Conservation (phyloP, 2,329 filamentous ascomycete species). For the Massarina eburnea region DNA sequence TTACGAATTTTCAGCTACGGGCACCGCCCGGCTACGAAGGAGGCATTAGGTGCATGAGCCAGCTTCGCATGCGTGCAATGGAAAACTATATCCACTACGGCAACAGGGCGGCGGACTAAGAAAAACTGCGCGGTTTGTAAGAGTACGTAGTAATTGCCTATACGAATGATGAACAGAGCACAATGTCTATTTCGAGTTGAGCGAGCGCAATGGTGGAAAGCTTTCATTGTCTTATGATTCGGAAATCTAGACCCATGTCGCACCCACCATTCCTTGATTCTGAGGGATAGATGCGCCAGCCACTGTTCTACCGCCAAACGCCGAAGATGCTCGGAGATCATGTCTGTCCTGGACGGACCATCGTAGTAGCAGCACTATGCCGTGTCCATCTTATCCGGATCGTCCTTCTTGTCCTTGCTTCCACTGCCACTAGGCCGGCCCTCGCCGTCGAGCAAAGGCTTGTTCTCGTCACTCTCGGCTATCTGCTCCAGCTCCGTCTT, state of each 20-base stretch:
- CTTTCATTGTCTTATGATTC: background rate
- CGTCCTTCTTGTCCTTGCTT: conserved; percentile 55
- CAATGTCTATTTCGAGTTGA: too few relatives aligned
- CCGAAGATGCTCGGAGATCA: conserved; percentile 23
- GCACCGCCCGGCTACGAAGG: too few relatives aligned
- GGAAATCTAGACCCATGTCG: background rate
- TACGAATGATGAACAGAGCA: too few relatives aligned
- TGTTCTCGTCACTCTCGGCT: conserved; percentile 65
- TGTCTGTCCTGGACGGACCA: background rate
- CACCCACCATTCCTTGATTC: background rate
- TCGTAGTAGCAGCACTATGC: conserved; percentile 55
- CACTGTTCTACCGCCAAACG: conserved; percentile 26
- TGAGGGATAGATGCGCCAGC: conserved; percentile 11
- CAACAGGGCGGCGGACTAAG: too few relatives aligned
- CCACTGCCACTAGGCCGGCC: conserved; percentile 62
- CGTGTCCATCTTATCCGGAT: conserved; percentile 86
- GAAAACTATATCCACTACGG: too few relatives aligned
- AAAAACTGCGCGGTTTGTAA: too few relatives aligned
- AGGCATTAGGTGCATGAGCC: too few relatives aligned
- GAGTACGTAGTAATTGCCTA: too few relatives aligned
- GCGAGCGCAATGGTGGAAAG: background rate
- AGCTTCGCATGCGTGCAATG: too few relatives aligned
- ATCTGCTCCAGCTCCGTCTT: conserved; percentile 80
- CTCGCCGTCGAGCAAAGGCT: conserved; percentile 64
- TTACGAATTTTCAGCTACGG: too few relatives aligned